Conservation (phyloP, 2,329 filamentous ascomycete species). For the Claviceps digitariae region DNA sequence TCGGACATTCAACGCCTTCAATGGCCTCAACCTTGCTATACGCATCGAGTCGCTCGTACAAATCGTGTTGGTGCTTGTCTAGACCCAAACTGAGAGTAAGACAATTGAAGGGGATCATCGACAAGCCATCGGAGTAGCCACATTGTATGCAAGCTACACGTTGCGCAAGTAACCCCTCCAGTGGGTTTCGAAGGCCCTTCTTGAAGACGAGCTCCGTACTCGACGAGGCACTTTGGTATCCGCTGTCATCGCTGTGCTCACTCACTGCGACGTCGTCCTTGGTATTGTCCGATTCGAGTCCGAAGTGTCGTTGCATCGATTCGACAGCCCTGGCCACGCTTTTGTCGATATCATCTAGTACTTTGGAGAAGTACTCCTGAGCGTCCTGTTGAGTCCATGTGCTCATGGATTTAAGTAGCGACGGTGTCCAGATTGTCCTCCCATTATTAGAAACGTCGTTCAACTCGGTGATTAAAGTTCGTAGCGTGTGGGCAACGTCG, state of each 20-base stretch:
- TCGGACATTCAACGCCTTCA: conserved; percentile 78
- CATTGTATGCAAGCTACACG: conserved; percentile 77
- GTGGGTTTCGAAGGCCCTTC: conserved; percentile 50
- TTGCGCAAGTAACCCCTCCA: conserved; percentile 81
- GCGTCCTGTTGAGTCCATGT: conserved; percentile 96
- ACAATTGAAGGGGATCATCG: conserved; percentile 87
- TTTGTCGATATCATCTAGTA: conserved; percentile 73
- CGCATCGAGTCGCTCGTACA: conserved; percentile 69
- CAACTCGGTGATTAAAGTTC: conserved; percentile 54
- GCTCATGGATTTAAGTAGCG: conserved; percentile 77
- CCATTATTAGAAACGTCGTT: conserved; percentile 60
- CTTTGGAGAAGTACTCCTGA: conserved; percentile 89
- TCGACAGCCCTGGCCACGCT: conserved; percentile 45
- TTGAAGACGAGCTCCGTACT: conserved; percentile 24
- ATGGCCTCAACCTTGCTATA: conserved; percentile 79
- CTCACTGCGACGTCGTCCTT: conserved; percentile 31
- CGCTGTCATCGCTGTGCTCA: conserved; percentile 42
- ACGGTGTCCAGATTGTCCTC: conserved; percentile 66
- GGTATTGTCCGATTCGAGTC: conserved; percentile 25
- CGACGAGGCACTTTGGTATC: conserved; percentile 35
- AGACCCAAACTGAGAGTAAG: conserved; percentile 70
- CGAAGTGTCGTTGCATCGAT: conserved; percentile 15
- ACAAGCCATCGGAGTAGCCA: conserved; percentile 75
- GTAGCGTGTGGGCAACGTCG: conserved; percentile 37
- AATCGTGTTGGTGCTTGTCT: conserved; percentile 46